phyloP scores from a whole-genome alignment of 1,284 basidiomycete species.

The Mycosarcoma mackinlayi region DNA sequence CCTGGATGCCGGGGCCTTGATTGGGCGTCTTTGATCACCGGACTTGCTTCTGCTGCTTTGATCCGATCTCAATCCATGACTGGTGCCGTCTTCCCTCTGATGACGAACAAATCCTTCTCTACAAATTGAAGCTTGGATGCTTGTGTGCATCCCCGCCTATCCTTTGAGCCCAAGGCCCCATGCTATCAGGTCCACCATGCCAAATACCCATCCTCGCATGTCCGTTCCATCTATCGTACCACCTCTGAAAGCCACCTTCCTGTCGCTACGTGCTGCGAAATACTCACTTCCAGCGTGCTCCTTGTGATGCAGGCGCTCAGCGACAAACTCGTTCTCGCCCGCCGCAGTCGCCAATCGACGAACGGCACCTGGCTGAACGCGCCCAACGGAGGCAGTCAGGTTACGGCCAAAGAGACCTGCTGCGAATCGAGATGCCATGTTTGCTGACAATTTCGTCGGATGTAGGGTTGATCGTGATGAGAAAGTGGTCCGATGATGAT shows the following conservation, averaged over 20 bases:
- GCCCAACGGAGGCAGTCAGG: slow-evolving; percentile 16
- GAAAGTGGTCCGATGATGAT: background rate
- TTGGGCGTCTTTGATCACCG: too few relatives aligned
- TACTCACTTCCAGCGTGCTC: slow-evolving; percentile 63
- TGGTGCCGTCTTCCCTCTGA: too few relatives aligned
- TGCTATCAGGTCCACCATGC: too few relatives aligned
- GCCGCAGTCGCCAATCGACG: slow-evolving; percentile 29
- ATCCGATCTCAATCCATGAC: too few relatives aligned
- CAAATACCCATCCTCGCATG: too few relatives aligned
- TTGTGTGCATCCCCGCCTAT: too few relatives aligned
- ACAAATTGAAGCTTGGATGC: too few relatives aligned
- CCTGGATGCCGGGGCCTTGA: too few relatives aligned
- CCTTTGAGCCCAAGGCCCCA: too few relatives aligned
- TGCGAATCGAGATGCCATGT: slow-evolving; percentile 47
- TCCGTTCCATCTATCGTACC: too few relatives aligned
- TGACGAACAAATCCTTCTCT: too few relatives aligned
- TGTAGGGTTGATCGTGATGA: background rate
- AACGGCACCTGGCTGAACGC: slow-evolving; percentile 18
- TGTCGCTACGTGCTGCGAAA: background rate
- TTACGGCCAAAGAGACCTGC: slow-evolving; percentile 36
- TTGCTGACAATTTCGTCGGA: background rate
- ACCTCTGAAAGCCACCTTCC: background rate
- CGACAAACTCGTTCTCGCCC: slow-evolving; percentile 53
- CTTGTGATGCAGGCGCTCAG: slow-evolving; percentile 52
- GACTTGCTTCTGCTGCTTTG: too few relatives aligned